phyloP scores from a whole-genome alignment of 2,329 filamentous ascomycete genomes.

The Penicillium hordei region DNA sequence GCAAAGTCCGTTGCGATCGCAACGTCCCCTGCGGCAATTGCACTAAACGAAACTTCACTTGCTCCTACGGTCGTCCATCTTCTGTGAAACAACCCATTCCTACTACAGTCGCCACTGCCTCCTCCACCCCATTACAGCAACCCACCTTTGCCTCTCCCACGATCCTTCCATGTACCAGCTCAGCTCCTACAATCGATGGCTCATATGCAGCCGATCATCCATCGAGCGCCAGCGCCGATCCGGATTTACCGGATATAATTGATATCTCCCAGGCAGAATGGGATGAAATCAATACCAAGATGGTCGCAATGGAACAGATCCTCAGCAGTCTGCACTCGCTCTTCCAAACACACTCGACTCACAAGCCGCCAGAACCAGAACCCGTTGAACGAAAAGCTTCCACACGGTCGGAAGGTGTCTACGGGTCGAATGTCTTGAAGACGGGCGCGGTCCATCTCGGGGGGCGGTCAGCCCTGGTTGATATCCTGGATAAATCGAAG shows the following conservation, averaged over 20 bases:
- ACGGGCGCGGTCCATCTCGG: constrained; percentile 59
- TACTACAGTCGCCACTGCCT: constrained; percentile 12
- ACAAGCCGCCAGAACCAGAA: constrained; percentile 17
- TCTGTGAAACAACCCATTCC: constrained; percentile 18
- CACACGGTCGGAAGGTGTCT: constrained; percentile 28
- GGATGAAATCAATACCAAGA: constrained; percentile 39
- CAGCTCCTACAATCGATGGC: constrained; percentile 18
- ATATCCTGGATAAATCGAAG: constrained; percentile 53
- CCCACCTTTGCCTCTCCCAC: constrained; percentile 18
- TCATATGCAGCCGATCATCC: constrained; percentile 23
- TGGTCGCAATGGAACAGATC: constrained; percentile 38
- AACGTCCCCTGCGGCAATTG: constrained; percentile 44
- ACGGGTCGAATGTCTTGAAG: constrained; percentile 34
- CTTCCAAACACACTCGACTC: constrained; percentile 30
- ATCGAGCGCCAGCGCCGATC: constrained; percentile 19
- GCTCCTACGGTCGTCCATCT: constrained; percentile 37
- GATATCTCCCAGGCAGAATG: constrained; percentile 36
- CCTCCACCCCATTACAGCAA: constrained; percentile 18
- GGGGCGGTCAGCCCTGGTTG: constrained; percentile 57
- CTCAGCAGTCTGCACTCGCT: constrained; percentile 33
- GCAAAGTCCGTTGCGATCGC: constrained; percentile 52
- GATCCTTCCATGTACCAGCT: constrained; percentile 12
- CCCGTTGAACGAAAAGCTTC: constrained; percentile 19
- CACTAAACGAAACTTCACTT: constrained; percentile 43
- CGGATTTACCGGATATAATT: constrained; percentile 29